Evolutionary conservation across 2,329 filamentous ascomycete genomes (phyloP), one percentile per base, ranked within the genome.

Genomic region (Verticillium isaacii): DNA sequence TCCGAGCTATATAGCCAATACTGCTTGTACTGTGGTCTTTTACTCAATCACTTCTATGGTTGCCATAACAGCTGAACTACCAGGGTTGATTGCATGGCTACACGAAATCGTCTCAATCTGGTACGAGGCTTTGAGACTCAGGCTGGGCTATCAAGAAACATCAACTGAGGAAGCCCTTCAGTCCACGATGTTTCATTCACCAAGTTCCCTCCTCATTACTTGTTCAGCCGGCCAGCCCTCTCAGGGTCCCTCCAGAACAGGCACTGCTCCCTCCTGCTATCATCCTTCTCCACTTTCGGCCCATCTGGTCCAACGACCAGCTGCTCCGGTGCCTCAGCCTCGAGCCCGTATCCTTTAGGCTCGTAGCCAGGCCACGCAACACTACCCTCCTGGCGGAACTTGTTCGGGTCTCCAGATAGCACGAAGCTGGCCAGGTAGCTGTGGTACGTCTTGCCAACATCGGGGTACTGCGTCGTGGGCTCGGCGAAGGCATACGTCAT

Each of bases 341-440:
- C 67, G 37, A 68, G 56, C 0, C 66, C 70, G 15, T 69, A 68
- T 2, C 68, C 67, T 11, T 64, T 37, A 0, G 67, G 66, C 29
- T 62, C 60, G 50, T 74, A 73, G 32, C 23, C 61, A 3, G 70
- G 72, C 68, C 67, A 69, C 60, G 63, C 62, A 15, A 63, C 65
- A 32, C 61, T 64, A 1, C 67, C 66, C 3, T 58, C 19, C 39
- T 58, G 58, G 1, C 67, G 59, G 7, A 69, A 74, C 0, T 60
- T 64, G n/a, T 77, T 77, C 0, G 75, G 75, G 59, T 77, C 66
- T 1, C 75, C 75, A 0, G 68, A 67, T 0, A 69, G 63, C 2
- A 77, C 74, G 57, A 78, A 77, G 45, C 74, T 77, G 1, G 75
- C 68, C 55, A 76, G 62, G 54, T 78, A 65, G 0, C 66, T 72